phyloP scores from a whole-genome alignment of 306 rosid species.

The Vigna angularis region DNA sequence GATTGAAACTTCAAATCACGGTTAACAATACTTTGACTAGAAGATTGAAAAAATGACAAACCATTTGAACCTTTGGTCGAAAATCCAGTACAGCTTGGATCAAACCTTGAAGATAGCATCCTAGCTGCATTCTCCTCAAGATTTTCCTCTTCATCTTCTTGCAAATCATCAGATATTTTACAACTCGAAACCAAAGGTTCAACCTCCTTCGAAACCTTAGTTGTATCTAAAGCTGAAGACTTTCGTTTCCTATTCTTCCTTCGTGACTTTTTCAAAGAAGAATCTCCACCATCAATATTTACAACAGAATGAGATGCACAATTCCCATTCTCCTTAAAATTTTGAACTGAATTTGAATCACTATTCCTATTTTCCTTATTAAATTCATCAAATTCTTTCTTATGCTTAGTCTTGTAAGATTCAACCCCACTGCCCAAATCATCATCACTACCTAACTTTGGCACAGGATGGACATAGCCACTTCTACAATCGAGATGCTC shows the following conservation, averaged over 20 bases:
- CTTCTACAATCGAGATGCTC: conserved; percentile 52
- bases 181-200: conserved; percentile 52
- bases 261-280: conserved; percentile 53
- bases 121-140: conserved; percentile 98
- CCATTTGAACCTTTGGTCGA: conserved; percentile 60
- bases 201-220: conserved; percentile 53
- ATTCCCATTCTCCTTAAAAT: conserved; percentile 55
- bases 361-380: conserved; percentile 53
- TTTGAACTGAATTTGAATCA: conserved; percentile 54
- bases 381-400: conserved; percentile 47
- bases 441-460: conserved; percentile 58
- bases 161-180: conserved; percentile 56
- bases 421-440: conserved; percentile 49
- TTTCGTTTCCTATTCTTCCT: conserved; percentile 63
- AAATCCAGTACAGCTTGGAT: conserved; percentile 94
- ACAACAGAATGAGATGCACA: conserved; percentile 53
- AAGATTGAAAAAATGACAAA: conserved; percentile 59
- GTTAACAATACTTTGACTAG: conserved; percentile 59
- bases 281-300: conserved; percentile 55
- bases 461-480: conserved; percentile 52
- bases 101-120: conserved; percentile 98
- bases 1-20: conserved; percentile 56
- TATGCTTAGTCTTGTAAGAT: conserved; percentile 46
- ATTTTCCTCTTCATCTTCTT: conserved; percentile 86
- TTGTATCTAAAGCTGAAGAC: conserved; percentile 49